Percentiles rank a stretch among this genome's conserved stretches.
Evolutionary conservation across 2,329 filamentous ascomycete species (phyloP).

Genomic region (Pyricularia sp.): DNA sequence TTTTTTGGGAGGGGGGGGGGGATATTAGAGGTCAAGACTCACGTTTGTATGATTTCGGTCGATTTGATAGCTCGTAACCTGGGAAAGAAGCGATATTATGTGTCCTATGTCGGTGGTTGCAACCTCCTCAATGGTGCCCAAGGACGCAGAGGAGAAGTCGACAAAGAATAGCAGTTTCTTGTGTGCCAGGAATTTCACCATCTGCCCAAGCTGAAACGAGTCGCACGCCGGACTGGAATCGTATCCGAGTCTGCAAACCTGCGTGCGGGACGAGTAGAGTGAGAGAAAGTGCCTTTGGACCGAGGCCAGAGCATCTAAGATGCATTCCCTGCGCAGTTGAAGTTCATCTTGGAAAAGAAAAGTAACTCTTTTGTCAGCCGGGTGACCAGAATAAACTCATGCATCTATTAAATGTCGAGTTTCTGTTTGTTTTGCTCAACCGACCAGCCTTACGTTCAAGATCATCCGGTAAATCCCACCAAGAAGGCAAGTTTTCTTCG

Average conservation of each 20-base stretch:
- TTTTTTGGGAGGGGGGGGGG: too few relatives aligned
- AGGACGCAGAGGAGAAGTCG: slow-evolving; percentile 41
- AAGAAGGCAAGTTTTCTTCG: slow-evolving; percentile 34
- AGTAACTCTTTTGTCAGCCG: not conserved
- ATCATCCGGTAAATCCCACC: slow-evolving; percentile 64
- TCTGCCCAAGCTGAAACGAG: slow-evolving; percentile 70
- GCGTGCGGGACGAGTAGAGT: slow-evolving; percentile 59
- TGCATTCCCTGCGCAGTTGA: slow-evolving; percentile 52
- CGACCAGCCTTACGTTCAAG: slow-evolving; percentile 46
- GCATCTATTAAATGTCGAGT: not conserved
- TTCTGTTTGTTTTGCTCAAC: not conserved
- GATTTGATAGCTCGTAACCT: slow-evolving; percentile 64
- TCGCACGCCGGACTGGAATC: slow-evolving; percentile 65
- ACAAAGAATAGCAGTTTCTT: slow-evolving; percentile 52
- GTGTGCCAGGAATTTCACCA: slow-evolving; percentile 59
- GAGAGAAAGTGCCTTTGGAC: slow-evolving; percentile 58
- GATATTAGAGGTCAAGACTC: not conserved
- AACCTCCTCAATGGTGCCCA: slow-evolving; percentile 33
- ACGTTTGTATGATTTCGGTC: slow-evolving; percentile 60
- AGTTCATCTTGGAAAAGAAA: slow-evolving; percentile 45
- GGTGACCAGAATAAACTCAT: not conserved
- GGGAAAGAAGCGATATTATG: slow-evolving; percentile 50
- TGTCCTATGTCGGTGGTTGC: slow-evolving; percentile 53
- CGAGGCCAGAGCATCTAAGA: slow-evolving; percentile 61
- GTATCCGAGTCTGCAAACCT: slow-evolving; percentile 62